Evolutionary conservation across 345 rosid species (phyloP).

Genomic region (Eucalyptus marginata): DNA sequence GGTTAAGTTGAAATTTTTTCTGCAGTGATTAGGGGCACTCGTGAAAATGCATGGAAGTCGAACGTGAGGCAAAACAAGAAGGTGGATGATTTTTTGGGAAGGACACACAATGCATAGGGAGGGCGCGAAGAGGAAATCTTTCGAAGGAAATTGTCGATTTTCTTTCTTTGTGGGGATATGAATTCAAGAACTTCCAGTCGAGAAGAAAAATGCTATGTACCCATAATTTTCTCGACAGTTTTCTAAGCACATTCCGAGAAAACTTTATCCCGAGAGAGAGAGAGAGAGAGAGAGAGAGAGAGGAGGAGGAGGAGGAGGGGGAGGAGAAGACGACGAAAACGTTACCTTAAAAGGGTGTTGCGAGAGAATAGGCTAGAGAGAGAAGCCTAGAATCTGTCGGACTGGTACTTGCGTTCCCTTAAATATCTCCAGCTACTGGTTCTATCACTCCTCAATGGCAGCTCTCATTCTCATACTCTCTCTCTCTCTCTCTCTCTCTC

Average conservation of each 20-base stretch:
- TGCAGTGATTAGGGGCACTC: neutral
- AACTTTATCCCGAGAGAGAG: neutral
- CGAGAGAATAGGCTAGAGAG: neutral
- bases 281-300: neutral
- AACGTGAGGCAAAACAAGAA: too few relatives aligned
- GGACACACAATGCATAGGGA: neutral
- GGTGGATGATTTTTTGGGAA: neutral
- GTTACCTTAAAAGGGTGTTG: neutral
- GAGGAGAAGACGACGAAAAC: neutral
- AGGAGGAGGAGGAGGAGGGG: neutral
- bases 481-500: neutral
- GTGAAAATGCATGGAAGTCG: neutral
- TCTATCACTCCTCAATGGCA: neutral
- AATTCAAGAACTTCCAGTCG: neutral
- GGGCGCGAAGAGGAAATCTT: neutral
- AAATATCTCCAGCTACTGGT: neutral
- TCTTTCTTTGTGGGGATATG: neutral
- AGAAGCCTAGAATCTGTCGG: neutral
- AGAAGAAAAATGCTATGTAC: neutral
- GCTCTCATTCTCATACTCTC: neutral
- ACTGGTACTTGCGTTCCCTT: neutral
- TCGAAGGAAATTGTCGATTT: neutral
- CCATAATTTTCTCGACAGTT: neutral
- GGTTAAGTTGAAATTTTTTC: neutral
- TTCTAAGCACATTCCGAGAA: neutral